These are phyloP conservation scores for Coemansia nantahalensis DNA, from an alignment of 192 early-diverging fungal species.

Conservation along the genomic window DNA sequence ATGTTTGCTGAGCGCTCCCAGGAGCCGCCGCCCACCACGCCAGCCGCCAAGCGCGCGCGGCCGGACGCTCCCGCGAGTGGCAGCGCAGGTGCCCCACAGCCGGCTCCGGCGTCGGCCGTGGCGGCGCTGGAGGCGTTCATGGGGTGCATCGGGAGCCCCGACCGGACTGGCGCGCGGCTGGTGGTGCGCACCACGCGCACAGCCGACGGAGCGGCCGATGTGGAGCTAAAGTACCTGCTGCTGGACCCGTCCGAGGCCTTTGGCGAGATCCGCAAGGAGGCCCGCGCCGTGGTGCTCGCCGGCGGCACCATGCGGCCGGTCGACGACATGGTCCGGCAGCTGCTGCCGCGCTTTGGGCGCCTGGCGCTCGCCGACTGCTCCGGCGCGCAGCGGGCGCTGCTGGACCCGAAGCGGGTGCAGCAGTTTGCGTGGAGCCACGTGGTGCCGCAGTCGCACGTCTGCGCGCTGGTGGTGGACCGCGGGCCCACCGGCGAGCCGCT, in stretches of 20 bases:
- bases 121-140: slow-evolving; percentile 40
- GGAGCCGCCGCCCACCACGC: background rate
- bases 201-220: background rate
- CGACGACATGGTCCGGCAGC: slow-evolving; percentile 42
- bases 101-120: slow-evolving; percentile 28
- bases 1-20: slow-evolving; percentile 40
- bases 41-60: background rate
- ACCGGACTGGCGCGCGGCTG: slow-evolving; percentile 26
- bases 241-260: slow-evolving; percentile 83
- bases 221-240: slow-evolving; percentile 75
- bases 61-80: background rate
- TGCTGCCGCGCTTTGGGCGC: slow-evolving; percentile 14
- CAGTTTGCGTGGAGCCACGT: slow-evolving; percentile 85
- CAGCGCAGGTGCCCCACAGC: background rate
- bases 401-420: slow-evolving; percentile 44
- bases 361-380: background rate
- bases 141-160: slow-evolving; percentile 33
- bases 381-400: background rate
- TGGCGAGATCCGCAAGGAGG: slow-evolving; percentile 70
- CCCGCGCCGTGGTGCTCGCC: slow-evolving; percentile 78
- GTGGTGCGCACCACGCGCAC: slow-evolving; percentile 8
- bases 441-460: slow-evolving; percentile 72
- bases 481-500: slow-evolving; percentile 66
- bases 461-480: slow-evolving; percentile 59
- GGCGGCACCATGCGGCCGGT: slow-evolving; percentile 95